Evolutionary conservation across 305 asterid genomes (phyloP).

Genomic region (Stenogyne calaminthoides): DNA sequence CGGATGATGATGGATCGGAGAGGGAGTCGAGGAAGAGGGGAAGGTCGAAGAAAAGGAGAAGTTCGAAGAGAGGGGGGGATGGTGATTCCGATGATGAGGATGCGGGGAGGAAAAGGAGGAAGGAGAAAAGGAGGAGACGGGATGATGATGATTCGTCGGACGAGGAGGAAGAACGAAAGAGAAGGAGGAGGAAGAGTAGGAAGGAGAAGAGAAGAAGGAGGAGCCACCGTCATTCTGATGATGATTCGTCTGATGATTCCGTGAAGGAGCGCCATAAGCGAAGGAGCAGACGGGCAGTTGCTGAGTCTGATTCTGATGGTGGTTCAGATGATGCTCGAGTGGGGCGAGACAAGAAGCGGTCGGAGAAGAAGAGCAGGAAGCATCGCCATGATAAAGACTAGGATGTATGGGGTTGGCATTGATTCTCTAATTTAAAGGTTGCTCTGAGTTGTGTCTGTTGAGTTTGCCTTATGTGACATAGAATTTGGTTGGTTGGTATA

Average conservation of each 20-base stretch:
- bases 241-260: conserved; percentile 50
- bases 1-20: conserved; percentile 42
- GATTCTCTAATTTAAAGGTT: neutral
- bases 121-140: conserved; percentile 60
- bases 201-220: conserved; percentile 68
- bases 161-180: conserved; percentile 55
- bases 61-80: conserved; percentile 53
- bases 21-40: conserved; percentile 52
- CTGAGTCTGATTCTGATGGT: conserved; percentile 57
- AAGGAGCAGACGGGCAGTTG: conserved; percentile 49
- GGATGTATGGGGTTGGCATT: neutral
- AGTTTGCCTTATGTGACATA: neutral
- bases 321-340: conserved; percentile 65
- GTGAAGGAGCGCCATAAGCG: conserved; percentile 26
- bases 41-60: conserved; percentile 64
- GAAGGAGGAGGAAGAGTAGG: conserved; percentile 54
- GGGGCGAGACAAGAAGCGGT: conserved; percentile 70
- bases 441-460: neutral
- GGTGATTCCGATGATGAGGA: conserved; percentile 67
- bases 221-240: conserved; percentile 31
- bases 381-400: conserved; percentile 51
- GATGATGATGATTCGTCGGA: conserved; percentile 61
- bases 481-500: neutral
- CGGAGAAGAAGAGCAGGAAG: conserved; percentile 66
- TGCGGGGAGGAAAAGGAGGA: conserved; percentile 55